A percentile compares a stretch with the other conserved stretches of the same genome.
phyloP scores from a whole-genome alignment of 1,284 basidiomycete species.

The Neonothopanus nambi region DNA sequence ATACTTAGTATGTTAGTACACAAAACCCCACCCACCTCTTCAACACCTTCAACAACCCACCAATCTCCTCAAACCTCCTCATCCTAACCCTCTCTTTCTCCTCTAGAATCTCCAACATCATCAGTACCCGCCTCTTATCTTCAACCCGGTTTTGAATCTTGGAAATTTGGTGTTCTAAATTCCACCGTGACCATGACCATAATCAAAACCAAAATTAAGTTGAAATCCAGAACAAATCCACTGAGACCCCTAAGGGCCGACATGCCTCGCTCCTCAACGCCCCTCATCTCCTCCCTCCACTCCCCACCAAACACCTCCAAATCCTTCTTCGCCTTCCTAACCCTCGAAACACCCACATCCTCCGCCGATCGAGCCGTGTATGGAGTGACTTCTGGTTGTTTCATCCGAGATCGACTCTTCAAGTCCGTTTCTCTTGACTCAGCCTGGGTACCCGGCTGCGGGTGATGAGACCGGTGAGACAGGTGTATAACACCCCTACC shows the following conservation, averaged over 20 bases:
- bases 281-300: conserved; percentile 16
- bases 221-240: conserved; percentile 5
- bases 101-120: conserved; percentile 28
- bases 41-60: conserved; percentile 18
- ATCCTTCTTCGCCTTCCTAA: conserved; percentile 17
- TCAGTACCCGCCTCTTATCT: conserved; percentile 19
- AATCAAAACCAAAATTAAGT: too few relatives aligned
- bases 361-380: conserved; percentile 12
- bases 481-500: too few relatives aligned
- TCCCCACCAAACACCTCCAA: conserved; percentile 12
- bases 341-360: conserved; percentile 17
- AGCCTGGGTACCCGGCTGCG: too few relatives aligned
- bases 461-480: too few relatives aligned
- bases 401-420: conserved; percentile 16
- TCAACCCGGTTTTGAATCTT: conserved; percentile 17
- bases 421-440: conserved; percentile 12
- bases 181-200: too few relatives aligned
- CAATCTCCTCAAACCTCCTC: conserved; percentile 26
- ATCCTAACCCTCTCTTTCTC: conserved; percentile 26
- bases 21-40: conserved; percentile 17
- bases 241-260: too few relatives aligned
- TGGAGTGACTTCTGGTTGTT: conserved; percentile 18
- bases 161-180: conserved; percentile 4
- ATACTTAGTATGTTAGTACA: too few relatives aligned
- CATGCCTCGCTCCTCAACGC: too few relatives aligned